Evolutionary conservation across 192 early-diverging fungal species (phyloP), one percentile per base, ranked within the genome.

Genomic region (Rhizophagus clarus): DNA sequence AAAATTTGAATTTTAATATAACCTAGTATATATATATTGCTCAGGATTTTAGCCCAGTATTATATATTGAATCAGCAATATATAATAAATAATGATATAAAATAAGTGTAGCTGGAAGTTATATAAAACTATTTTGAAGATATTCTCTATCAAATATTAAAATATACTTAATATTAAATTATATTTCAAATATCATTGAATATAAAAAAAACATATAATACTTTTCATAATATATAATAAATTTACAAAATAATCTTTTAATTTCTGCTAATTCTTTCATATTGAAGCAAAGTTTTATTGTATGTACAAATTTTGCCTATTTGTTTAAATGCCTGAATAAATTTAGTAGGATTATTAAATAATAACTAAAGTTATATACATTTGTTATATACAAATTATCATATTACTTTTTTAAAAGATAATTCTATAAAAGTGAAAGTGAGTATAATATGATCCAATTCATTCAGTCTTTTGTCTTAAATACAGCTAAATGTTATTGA

Each of bases 21-120:
- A n/a, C n/a, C n/a, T n/a, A n/a, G n/a, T n/a, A n/a, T n/a, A n/a
- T n/a, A n/a, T n/a, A n/a, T n/a, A n/a, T n/a, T n/a, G n/a, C n/a
- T n/a, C n/a, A n/a, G n/a, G n/a, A n/a, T n/a, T n/a, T n/a, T n/a
- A 26, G 62, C 9, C 62, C 62, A 64, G 62, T 64, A 64, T 26
- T 64, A 64, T 64, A 26, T 64, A 64, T 64, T 64, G 24, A 64
- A 64, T n/a, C 28, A 29, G 62, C 62, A 64, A 64, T 29, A 64
- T 64, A 4, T 64, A 64, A 24, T 12, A 64, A 26, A 64, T 64
- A 64, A 10, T 64, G 7, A 26, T 24, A 64, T 5, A 3, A 64
- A 6, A 64, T 64, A 26, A 64, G 62, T 29, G 62, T 11, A 31
- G 62, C 62, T 64, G 24, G n/a, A 64, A 64, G 7, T 9, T 8